Conservation (phyloP, 208 protist genomes). For the Phytomonas sp. region DNA sequence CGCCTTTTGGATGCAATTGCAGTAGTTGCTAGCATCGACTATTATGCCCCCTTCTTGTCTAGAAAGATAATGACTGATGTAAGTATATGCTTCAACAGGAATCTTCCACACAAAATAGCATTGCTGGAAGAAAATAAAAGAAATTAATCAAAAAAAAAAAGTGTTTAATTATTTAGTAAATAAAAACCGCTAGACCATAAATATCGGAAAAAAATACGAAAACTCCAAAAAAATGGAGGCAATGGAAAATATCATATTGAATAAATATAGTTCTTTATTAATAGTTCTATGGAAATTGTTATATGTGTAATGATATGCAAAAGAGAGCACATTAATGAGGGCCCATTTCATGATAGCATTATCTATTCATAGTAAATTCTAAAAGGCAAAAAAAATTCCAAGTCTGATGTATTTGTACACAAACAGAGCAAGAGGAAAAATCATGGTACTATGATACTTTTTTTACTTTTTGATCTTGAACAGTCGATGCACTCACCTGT, state of each 20-base stretch:
- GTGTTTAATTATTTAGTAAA: background rate
- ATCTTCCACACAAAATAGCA: background rate
- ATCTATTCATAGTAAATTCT: background rate
- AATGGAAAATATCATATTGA: background rate
- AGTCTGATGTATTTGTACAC: background rate
- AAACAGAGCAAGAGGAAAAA: background rate
- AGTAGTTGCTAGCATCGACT: background rate
- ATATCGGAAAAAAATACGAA: background rate
- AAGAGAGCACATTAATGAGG: background rate
- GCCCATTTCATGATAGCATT: background rate
- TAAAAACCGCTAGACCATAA: background rate
- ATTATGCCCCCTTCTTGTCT: background rate
- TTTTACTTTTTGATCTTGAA: background rate
- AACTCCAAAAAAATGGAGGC: background rate
- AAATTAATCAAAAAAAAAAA: background rate
- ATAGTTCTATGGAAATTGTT: constrained; percentile 5
- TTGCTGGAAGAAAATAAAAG: background rate
- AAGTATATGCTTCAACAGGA: background rate
- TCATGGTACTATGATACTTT: background rate
- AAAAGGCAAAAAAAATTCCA: background rate
- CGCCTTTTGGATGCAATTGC: background rate
- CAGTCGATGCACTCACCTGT: background rate
- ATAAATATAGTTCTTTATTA: background rate
- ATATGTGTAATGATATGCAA: background rate
- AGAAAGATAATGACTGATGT: background rate